Percentiles rank a stretch among this genome's conserved stretches.
Conservation (phyloP, 1,139 yeast species). For the Hanseniaspora uvarum region DNA sequence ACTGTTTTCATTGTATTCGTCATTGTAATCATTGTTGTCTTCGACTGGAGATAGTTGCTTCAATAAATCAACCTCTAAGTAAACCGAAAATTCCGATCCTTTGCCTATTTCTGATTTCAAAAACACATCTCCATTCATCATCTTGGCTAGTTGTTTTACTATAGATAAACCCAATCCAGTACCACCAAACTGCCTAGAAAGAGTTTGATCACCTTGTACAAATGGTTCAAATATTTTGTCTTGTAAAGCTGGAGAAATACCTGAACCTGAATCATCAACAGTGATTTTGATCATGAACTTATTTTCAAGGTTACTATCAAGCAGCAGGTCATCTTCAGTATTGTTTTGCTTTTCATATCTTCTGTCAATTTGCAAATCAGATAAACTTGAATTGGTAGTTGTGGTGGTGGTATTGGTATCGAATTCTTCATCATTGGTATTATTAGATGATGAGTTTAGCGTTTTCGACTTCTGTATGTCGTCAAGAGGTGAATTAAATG, state of each 20-base stretch:
- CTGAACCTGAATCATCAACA: constrained; percentile 87
- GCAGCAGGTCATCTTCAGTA: constrained; percentile 45
- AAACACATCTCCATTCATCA: constrained; percentile 78
- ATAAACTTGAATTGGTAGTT: constrained; percentile 5
- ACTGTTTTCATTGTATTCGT: constrained; percentile 38
- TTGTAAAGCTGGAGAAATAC: constrained; percentile 69
- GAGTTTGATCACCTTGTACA: constrained; percentile 91
- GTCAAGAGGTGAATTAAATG: constrained; percentile 10
- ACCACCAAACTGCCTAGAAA: constrained; percentile 86
- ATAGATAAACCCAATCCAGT: constrained; percentile 91
- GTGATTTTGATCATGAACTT: constrained; percentile 41
- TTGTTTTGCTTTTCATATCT: constrained; percentile 21
- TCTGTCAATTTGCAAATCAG: constrained; percentile 13
- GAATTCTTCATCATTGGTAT: constrained; percentile 3
- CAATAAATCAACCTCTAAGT: constrained; percentile 65
- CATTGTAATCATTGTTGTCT: constrained; percentile 33
- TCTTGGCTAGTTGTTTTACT: constrained; percentile 77
- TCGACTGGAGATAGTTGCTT: constrained; percentile 43
- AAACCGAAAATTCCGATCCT: constrained; percentile 73
- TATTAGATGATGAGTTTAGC: not conserved
- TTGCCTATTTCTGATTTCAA: constrained; percentile 58
- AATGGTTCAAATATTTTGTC: constrained; percentile 89
- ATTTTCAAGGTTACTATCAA: constrained; percentile 25
- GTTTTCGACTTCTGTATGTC: not conserved
- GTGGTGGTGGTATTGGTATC: constrained; percentile 8